Percentiles rank a stretch among this genome's conserved stretches.
phyloP scores from a whole-genome alignment of 768 basidiomycete species.

The Kwoniella mangroviensis region DNA sequence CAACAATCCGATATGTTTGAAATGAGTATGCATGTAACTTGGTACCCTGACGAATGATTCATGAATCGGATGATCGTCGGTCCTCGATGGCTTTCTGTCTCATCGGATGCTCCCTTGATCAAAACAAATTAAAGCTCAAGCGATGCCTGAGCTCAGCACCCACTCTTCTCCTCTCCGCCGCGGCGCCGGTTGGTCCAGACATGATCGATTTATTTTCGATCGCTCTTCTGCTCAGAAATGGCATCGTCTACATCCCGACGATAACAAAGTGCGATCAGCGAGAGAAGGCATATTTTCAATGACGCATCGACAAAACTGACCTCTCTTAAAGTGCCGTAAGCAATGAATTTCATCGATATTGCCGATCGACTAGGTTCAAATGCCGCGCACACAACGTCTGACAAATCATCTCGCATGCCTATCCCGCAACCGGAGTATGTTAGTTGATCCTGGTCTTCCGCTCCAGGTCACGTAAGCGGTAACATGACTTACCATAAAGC shows the following conservation, averaged over 20 bases:
- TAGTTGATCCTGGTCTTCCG: neutral
- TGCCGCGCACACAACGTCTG: neutral
- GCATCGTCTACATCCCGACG: constrained; percentile 67
- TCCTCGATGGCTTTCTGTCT: too few species aligned
- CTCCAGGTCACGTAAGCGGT: neutral
- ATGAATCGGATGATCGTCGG: too few species aligned
- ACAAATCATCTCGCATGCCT: constrained; percentile 15
- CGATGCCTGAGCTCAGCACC: constrained; percentile 63
- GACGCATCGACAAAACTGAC: neutral
- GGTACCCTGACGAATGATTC: too few species aligned
- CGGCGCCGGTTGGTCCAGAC: constrained; percentile 67
- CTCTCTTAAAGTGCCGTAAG: constrained; percentile 17
- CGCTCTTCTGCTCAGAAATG: constrained; percentile 80
- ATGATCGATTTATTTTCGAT: constrained; percentile 89
- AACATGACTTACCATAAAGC: constrained; percentile 9
- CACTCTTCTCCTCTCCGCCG: constrained; percentile 66
- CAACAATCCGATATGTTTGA: too few species aligned
- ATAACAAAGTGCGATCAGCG: neutral
- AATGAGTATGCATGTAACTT: too few species aligned
- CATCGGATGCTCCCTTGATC: too few species aligned
- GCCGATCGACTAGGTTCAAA: constrained; percentile 18
- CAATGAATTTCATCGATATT: constrained; percentile 20
- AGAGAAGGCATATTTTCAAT: too few species aligned
- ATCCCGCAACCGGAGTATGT: neutral
- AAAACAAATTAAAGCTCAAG: constrained; percentile 3